Conservation (phyloP, 805 yeast genomes). For the Spathaspora sp. region DNA sequence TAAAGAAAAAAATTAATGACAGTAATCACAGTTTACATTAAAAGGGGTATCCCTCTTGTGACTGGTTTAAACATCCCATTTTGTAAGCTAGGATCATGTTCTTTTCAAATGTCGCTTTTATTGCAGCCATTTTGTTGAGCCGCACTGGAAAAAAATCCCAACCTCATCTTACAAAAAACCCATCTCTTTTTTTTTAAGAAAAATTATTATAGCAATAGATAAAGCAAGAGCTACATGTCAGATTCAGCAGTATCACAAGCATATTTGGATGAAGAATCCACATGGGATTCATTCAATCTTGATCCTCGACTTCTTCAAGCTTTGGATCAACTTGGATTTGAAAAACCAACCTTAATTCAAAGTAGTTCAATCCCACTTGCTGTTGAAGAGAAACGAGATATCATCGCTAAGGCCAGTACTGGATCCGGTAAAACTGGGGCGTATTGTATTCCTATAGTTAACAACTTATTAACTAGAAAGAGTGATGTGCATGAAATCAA, state of each 20-base stretch:
- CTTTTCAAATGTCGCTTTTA: neutral
- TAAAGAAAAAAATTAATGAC: no score
- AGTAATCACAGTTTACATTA: no score
- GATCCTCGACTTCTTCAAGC: constrained; percentile 87
- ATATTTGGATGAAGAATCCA: constrained; percentile 64
- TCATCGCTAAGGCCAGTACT: constrained; percentile 90
- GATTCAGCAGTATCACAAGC: constrained; percentile 56
- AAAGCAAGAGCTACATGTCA: neutral
- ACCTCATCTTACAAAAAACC: neutral
- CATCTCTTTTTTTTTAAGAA: neutral
- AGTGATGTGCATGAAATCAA: constrained; percentile 28
- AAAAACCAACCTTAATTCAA: constrained; percentile 87
- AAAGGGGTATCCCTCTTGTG: no score
- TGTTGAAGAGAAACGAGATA: constrained; percentile 82
- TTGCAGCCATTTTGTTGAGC: neutral
- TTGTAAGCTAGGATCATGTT: no score
- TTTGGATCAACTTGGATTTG: constrained; percentile 71
- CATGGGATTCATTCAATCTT: constrained; percentile 73
- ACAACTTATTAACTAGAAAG: constrained; percentile 46
- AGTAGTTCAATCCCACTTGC: constrained; percentile 91
- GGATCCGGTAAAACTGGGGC: constrained; percentile 97
- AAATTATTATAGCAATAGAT: neutral
- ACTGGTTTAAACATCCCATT: no score
- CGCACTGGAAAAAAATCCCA: neutral
- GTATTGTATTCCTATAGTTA: constrained; percentile 81